phyloP scores from a whole-genome alignment of 345 rosid species.

The Brassica nigra region DNA sequence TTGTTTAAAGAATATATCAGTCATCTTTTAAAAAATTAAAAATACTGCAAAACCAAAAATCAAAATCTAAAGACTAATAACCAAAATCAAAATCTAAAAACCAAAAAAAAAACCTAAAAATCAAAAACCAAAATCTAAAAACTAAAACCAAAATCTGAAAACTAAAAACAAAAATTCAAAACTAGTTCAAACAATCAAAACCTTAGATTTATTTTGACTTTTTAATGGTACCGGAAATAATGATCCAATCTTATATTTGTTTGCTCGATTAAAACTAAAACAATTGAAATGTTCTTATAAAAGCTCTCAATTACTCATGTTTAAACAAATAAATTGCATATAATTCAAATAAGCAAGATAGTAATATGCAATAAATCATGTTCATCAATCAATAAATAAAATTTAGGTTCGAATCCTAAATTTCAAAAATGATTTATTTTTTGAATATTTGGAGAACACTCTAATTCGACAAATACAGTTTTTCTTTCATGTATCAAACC shows the following conservation, averaged over 20 bases:
- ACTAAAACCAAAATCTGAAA: too few species aligned
- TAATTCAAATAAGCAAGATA: not conserved
- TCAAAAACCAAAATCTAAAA: too few species aligned
- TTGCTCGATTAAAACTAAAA: not conserved
- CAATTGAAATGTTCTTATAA: not conserved
- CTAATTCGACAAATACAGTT: conserved; percentile 7
- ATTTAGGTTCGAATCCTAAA: not conserved
- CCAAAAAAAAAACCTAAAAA: too few species aligned
- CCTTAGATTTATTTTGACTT: too few species aligned
- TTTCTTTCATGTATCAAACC: conserved; percentile 13
- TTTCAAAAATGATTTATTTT: not conserved
- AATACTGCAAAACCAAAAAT: too few species aligned
- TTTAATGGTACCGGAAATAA: not conserved
- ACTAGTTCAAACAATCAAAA: too few species aligned
- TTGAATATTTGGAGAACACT: conserved; percentile 23
- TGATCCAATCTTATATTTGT: not conserved
- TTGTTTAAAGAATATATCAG: too few species aligned
- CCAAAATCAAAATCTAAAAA: too few species aligned
- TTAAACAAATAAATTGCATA: not conserved
- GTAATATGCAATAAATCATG: too few species aligned
- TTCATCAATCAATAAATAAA: not conserved
- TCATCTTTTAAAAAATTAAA: too few species aligned
- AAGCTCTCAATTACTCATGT: not conserved
- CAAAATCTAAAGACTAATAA: too few species aligned
- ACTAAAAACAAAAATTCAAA: too few species aligned